Percentiles rank a stretch among this genome's conserved stretches.
These are phyloP conservation scores for Aureobasidium lini DNA, from an alignment of 2,329 filamentous ascomycete species.

Conservation along the genomic window DNA sequence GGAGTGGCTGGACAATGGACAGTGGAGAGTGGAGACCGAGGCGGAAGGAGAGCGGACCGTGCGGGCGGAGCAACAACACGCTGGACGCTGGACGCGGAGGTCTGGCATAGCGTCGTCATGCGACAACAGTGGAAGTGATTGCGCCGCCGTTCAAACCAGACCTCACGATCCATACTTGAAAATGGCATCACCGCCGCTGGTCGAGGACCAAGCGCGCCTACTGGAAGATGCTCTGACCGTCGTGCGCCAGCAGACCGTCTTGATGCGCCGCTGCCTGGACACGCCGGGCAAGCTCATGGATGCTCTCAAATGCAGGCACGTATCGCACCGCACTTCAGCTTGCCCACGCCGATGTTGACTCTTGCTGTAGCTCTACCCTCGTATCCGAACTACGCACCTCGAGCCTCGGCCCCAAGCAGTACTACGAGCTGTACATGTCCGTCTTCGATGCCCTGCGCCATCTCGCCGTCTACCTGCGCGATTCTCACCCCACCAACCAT, in stretches of 20 bases:
- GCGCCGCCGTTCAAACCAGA: not conserved
- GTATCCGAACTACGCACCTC: conserved; percentile 98
- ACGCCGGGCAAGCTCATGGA: conserved; percentile 99
- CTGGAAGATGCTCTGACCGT: conserved; percentile 95
- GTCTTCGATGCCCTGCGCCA: conserved; percentile 97
- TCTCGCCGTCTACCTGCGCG: conserved; percentile 89
- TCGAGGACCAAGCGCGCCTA: conserved; percentile 66
- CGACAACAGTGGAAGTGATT: conserved; percentile 1
- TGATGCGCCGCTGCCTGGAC: conserved; percentile 97
- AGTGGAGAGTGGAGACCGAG: not conserved
- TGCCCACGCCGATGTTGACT: conserved; percentile 13
- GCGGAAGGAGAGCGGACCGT: not conserved
- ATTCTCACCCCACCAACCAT: conserved; percentile 96
- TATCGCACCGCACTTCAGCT: not conserved
- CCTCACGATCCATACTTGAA: not conserved
- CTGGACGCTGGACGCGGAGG: not conserved
- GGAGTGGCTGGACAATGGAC: not conserved
- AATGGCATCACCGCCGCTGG: conserved; percentile 41
- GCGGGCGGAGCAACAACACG: not conserved
- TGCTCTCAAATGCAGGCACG: conserved; percentile 88
- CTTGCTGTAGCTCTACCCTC: conserved; percentile 70
- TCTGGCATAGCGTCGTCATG: conserved; percentile 6
- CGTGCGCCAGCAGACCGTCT: conserved; percentile 89
- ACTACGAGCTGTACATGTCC: conserved; percentile 99
- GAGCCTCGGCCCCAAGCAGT: conserved; percentile 96